Base-by-base conservation (phyloP, 2,329 filamentous ascomycete genomes). In the Dactylonectria estremocensis region DNA sequence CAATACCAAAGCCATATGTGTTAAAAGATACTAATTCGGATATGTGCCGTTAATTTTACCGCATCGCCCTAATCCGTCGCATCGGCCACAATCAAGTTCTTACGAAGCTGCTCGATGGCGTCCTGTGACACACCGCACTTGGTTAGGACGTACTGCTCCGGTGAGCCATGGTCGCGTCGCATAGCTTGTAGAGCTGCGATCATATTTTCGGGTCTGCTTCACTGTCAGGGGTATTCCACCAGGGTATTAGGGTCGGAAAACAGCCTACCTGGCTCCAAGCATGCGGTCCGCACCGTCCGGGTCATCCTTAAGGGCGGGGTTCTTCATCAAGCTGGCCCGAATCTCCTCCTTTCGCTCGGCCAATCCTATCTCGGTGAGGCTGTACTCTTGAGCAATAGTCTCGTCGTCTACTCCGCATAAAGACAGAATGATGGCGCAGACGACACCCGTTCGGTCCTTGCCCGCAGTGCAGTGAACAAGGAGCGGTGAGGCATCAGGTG, bases 391-490 rank as follows among this genome's bases (percentile, higher is more conserved):
- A 0, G 90, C 91, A n/a, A 93, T 85, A 4, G 80, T 77, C 37
- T 87, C 82, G 69, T 90, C 85, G 1, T 84, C 79, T 0, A 93
- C 89, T 4, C 90, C 90, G 9, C 89, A 89, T 31, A 94, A 83
- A 28, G 87, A 81, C 45, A 94, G 83, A 9, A 95, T 77, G 46
- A 95, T 73, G 3, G 91, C 92, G 55, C 89, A 88, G 50, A 94
- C 81, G 5, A 95, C 86, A 2, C 93, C 93, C 0, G 93, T 95
- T 49, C 93, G 86, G 78, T 95, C 93, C 80, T 95, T 95, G 13
- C 93, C 93, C 0, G 91, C 92, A 0, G 92, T 93, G 79, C 93
- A 95, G 76, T 95, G 92, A 8, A 94, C 82, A 7, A 94, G 82
- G 10, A 92, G 80, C 8, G 90, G 89, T 1, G 81, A 69, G 2